phyloP scores from a whole-genome alignment of 2,329 filamentous ascomycete species.

The Ophiostoma montium region DNA sequence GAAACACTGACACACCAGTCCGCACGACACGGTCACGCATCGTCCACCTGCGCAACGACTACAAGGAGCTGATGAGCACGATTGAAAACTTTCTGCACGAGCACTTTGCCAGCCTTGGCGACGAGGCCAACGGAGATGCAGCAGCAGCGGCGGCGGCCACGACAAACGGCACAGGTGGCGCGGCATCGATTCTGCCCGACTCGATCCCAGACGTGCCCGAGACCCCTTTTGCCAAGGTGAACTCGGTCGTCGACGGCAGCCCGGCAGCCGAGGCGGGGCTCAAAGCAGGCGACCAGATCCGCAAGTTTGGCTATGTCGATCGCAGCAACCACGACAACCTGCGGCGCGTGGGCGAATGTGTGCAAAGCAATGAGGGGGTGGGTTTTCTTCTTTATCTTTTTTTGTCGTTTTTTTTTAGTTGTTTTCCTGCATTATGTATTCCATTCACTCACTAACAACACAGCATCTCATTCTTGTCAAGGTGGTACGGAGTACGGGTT shows the following conservation, averaged over 20 bases:
- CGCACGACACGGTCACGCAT: slow-evolving; percentile 87
- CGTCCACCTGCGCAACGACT: slow-evolving; percentile 81
- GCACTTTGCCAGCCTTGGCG: slow-evolving; percentile 63
- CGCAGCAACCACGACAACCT: slow-evolving; percentile 75
- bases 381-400: slow-evolving; percentile 23
- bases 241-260: slow-evolving; percentile 62
- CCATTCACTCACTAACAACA: background rate
- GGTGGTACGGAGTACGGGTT: slow-evolving; percentile 35
- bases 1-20: slow-evolving; percentile 37
- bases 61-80: slow-evolving; percentile 71
- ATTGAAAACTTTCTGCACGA: slow-evolving; percentile 82
- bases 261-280: slow-evolving; percentile 76
- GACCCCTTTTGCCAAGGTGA: slow-evolving; percentile 73
- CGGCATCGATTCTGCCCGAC: slow-evolving; percentile 17
- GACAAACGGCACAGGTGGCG: background rate
- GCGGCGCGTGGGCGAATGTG: slow-evolving; percentile 73
- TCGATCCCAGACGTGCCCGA: slow-evolving; percentile 22
- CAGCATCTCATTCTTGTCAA: slow-evolving; percentile 60
- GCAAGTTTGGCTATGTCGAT: slow-evolving; percentile 74
- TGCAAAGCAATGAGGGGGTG: slow-evolving; percentile 82
- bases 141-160: slow-evolving; percentile 16
- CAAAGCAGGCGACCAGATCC: slow-evolving; percentile 65
- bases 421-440: background rate
- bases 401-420: background rate
- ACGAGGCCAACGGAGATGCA: slow-evolving; percentile 26